These are phyloP conservation scores for Verticillium longisporum DNA, from an alignment of 2,329 filamentous ascomycete genomes.

Conservation along the genomic window DNA sequence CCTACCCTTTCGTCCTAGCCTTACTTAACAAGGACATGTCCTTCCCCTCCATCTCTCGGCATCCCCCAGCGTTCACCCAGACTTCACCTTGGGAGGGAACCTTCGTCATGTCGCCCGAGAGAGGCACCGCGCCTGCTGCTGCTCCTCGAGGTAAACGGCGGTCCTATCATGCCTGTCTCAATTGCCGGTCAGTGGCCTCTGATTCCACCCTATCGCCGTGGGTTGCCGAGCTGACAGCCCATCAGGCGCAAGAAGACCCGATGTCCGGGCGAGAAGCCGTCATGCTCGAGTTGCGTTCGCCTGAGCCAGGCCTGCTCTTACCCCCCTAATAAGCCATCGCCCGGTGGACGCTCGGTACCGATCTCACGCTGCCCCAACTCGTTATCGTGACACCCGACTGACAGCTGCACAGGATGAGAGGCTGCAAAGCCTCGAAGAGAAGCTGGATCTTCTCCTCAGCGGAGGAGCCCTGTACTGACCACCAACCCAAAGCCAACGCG, in stretches of 20 bases:
- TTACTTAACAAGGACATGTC: background rate
- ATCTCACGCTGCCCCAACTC: background rate
- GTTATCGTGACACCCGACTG: background rate
- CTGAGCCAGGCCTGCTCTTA: slow-evolving; percentile 41
- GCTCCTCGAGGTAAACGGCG: slow-evolving; percentile 26
- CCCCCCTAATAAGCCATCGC: slow-evolving; percentile 27
- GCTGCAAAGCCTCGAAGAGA: slow-evolving; percentile 43
- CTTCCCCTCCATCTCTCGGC: background rate
- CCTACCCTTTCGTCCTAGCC: background rate
- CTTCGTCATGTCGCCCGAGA: slow-evolving; percentile 22
- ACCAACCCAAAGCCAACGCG: slow-evolving; percentile 3
- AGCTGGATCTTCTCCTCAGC: slow-evolving; percentile 41
- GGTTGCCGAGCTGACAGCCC: slow-evolving; percentile 6
- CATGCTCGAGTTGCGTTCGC: slow-evolving; percentile 42
- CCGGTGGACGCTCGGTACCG: slow-evolving; percentile 36
- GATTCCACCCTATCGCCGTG: background rate
- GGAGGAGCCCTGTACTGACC: slow-evolving; percentile 26
- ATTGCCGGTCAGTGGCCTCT: slow-evolving; percentile 33
- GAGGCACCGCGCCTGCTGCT: slow-evolving; percentile 16
- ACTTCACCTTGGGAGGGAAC: background rate
- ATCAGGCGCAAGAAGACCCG: slow-evolving; percentile 41
- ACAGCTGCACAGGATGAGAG: slow-evolving; percentile 34
- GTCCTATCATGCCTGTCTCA: slow-evolving; percentile 36
- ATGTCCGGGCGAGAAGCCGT: slow-evolving; percentile 43
- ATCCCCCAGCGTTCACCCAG: background rate